phyloP scores from a whole-genome alignment of 192 early-diverging fungal genomes.

The Backusella liffmaniae region DNA sequence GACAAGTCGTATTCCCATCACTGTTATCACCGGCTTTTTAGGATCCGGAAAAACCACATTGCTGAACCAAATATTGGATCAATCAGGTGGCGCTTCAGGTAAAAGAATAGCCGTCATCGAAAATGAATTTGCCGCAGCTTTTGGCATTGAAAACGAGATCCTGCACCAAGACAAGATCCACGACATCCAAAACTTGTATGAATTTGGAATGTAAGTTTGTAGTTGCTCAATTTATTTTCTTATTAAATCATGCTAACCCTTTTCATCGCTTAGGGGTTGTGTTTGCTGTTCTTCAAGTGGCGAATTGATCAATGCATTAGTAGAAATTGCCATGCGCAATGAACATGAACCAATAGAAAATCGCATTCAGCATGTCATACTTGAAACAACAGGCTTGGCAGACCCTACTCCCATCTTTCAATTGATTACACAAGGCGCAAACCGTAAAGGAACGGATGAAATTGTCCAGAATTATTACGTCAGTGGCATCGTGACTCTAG shows the following conservation, averaged over 20 bases:
- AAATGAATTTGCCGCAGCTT: conserved; percentile 51
- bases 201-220: conserved; percentile 28
- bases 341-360: conserved; percentile 12
- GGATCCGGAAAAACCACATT: conserved; percentile 43
- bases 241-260: neutral
- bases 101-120: conserved; percentile 38
- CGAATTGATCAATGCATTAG: conserved; percentile 27
- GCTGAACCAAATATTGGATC: conserved; percentile 29
- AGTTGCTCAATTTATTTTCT: neutral
- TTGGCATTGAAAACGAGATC: conserved; percentile 31
- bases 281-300: conserved; percentile 33
- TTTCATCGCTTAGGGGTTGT: conserved; percentile 10
- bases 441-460: conserved; percentile 17
- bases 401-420: conserved; percentile 41
- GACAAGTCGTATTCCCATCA: conserved; percentile 47
- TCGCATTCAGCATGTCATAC: conserved; percentile 33
- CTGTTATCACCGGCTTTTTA: conserved; percentile 64
- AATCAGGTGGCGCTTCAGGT: neutral
- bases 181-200: conserved; percentile 57
- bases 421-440: conserved; percentile 21
- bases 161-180: conserved; percentile 43
- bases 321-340: conserved; percentile 26
- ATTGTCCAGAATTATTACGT: conserved; percentile 23
- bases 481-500: conserved; percentile 32
- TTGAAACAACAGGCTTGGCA: conserved; percentile 42